Percentiles rank a stretch among this genome's conserved stretches.
These are phyloP conservation scores for Calonectria pseudoturangicola DNA, from an alignment of 2,329 filamentous ascomycete genomes.

Conservation along the genomic window DNA sequence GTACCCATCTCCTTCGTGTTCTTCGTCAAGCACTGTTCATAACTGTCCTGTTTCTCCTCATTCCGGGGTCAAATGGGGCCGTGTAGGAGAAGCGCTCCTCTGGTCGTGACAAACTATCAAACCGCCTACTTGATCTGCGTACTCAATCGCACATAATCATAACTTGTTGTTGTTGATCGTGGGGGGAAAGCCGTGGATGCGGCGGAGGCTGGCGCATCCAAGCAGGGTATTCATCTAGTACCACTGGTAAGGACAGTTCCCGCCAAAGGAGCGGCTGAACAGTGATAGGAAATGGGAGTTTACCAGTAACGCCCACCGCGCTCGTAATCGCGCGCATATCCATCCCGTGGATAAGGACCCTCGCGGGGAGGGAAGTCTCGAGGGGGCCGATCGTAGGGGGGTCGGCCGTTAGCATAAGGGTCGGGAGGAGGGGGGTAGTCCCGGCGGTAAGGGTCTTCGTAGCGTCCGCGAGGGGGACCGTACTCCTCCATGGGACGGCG, in stretches of 20 bases:
- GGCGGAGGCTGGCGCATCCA: slow-evolving; percentile 42
- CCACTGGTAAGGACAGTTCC: slow-evolving; percentile 60
- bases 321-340: slow-evolving; percentile 69
- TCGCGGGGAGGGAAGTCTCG: slow-evolving; percentile 70
- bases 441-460: slow-evolving; percentile 86
- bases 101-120: slow-evolving; percentile 50
- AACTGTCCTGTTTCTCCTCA: slow-evolving; percentile 39
- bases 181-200: slow-evolving; percentile 39
- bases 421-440: slow-evolving; percentile 80
- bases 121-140: slow-evolving; percentile 40
- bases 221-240: slow-evolving; percentile 57
- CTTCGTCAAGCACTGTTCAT: slow-evolving; percentile 46
- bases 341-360: slow-evolving; percentile 63
- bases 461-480: slow-evolving; percentile 78
- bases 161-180: slow-evolving; percentile 42
- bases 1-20: slow-evolving; percentile 44
- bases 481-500: slow-evolving; percentile 89
- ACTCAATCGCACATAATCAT: slow-evolving; percentile 43
- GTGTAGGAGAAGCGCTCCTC: slow-evolving; percentile 47
- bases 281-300: slow-evolving; percentile 56
- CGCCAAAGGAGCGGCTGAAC: slow-evolving; percentile 53
- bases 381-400: slow-evolving; percentile 74
- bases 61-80: slow-evolving; percentile 42
- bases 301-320: slow-evolving; percentile 72
- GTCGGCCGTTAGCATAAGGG: slow-evolving; percentile 75